Evolutionary conservation across 1,139 yeast genomes (phyloP), one percentile per base, ranked within the genome.

Genomic region (Kodamaea sp.): DNA sequence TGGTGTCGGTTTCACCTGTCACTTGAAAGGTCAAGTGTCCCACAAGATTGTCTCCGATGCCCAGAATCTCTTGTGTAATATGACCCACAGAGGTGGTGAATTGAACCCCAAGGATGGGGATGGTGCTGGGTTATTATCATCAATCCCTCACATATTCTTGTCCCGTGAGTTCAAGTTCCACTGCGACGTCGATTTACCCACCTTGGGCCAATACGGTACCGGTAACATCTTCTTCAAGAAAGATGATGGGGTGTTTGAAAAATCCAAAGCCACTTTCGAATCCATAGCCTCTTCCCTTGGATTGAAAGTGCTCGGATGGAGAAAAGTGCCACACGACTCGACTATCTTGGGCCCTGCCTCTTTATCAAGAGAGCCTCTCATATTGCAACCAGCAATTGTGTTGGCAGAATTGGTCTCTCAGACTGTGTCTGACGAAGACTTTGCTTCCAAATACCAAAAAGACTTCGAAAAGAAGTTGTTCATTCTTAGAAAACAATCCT

Each of bases 71-170:
- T 79, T 92, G 41, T 90, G 97, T 70, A 92, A 92, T 65, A 92
- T 92, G 97, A 86, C 97, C 44, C 98, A 92, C 63, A 80, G 98
- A 68, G 98, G 98, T 57, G 98, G 98, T 31, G 97, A 90, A 44
- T 80, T 95, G 29, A 96, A 89, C 57, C 95, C 97, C 19, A 80
- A 90, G 53, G 97, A 92, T 58, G 98, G 98, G 64, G 98, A 92
- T 60, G 98, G 98, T 65, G 98, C 98, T 26, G 98, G 98, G 61
- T 89, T 92, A 43, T 79, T 92, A 76, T 79, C 94, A 34, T 84
- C 96, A 27, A 80, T 92, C 45, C 97, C 97, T 26, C 96, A 90
- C 66, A 81, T 76, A 48, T 87, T 92, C 60, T 80, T 92, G 69
- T 63, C 65, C 43, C 79, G 92, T 59, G 97, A 92, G 65, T 90